A percentile compares a stretch with the other conserved stretches of the same genome.
phyloP scores from a whole-genome alignment of 2,329 filamentous ascomycete species.

The Alternaria sp. region DNA sequence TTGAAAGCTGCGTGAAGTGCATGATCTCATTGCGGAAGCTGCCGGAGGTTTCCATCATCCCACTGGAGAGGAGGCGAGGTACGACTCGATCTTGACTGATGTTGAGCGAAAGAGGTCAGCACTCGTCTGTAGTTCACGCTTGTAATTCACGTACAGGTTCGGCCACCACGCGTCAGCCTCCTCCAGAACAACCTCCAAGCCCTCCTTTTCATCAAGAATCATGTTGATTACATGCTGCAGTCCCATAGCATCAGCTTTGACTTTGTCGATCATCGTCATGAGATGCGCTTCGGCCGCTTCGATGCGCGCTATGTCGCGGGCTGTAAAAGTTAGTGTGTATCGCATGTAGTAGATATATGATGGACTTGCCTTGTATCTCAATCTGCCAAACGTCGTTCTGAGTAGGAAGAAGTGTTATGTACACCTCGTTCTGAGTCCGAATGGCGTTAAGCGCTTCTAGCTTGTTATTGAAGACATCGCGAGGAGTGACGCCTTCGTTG shows the following conservation, averaged over 20 bases:
- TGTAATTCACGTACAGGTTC: background rate
- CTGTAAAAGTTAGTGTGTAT: constrained; percentile 1
- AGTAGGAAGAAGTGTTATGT: constrained; percentile 25
- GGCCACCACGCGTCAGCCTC: constrained; percentile 38
- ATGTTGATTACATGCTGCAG: constrained; percentile 22
- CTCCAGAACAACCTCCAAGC: constrained; percentile 24
- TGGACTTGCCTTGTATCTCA: constrained; percentile 19
- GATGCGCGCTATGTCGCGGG: constrained; percentile 14
- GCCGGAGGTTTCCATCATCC: constrained; percentile 28
- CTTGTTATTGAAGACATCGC: constrained; percentile 35
- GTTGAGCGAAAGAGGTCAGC: background rate
- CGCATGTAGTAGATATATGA: background rate
- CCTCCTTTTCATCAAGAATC: constrained; percentile 36
- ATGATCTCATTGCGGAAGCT: constrained; percentile 26
- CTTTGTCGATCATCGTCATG: constrained; percentile 27
- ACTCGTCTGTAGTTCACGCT: background rate
- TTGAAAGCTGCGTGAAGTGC: constrained; percentile 13
- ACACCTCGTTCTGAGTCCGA: constrained; percentile 35
- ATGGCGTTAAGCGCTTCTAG: constrained; percentile 38
- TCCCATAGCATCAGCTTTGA: constrained; percentile 17
- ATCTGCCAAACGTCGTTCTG: constrained; percentile 17
- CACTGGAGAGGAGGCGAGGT: constrained; percentile 17
- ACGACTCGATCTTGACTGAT: constrained; percentile 17
- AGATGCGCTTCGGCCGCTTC: constrained; percentile 29
- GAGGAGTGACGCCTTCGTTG: constrained; percentile 21